Conservation (phyloP, 1,139 yeast species). For the Pichia sp. region DNA sequence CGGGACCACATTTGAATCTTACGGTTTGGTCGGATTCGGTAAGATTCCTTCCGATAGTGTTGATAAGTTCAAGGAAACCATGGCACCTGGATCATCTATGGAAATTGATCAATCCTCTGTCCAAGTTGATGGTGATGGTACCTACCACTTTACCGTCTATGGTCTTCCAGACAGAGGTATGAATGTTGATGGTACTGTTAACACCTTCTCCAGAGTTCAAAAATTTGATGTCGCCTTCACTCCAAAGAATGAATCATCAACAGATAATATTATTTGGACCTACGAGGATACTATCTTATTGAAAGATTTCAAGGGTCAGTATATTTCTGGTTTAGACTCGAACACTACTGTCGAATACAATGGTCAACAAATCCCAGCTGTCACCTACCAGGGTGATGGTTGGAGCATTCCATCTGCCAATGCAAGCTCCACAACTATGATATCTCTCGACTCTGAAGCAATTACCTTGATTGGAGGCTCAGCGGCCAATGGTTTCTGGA, state of each 20-base stretch:
- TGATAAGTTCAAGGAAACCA: constrained; percentile 24
- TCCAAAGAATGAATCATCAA: constrained; percentile 16
- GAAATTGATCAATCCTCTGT: constrained; percentile 16
- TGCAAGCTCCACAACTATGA: constrained; percentile 16
- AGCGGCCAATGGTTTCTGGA: constrained; percentile 25
- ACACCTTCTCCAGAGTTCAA: constrained; percentile 21
- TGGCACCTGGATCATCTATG: constrained; percentile 26
- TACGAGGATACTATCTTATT: constrained; percentile 23
- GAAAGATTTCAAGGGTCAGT: constrained; percentile 22
- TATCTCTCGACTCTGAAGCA: constrained; percentile 25
- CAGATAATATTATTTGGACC: constrained; percentile 21
- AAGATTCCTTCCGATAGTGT: constrained; percentile 19
- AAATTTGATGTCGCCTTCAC: constrained; percentile 19
- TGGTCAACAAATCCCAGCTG: constrained; percentile 23
- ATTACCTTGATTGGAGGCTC: constrained; percentile 22
- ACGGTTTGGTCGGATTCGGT: constrained; percentile 25
- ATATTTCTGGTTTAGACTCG: constrained; percentile 24
- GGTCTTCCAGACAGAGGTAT: constrained; percentile 27
- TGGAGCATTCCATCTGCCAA: constrained; percentile 20
- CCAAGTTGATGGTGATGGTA: constrained; percentile 14
- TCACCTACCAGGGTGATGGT: constrained; percentile 23
- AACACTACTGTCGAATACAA: constrained; percentile 20
- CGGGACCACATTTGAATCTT: constrained; percentile 18
- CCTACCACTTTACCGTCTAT: constrained; percentile 21
- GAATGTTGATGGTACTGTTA: constrained; percentile 25